Base-by-base conservation (phyloP, 2,329 filamentous ascomycete species). In the Sphaerostilbella broomeana region DNA sequence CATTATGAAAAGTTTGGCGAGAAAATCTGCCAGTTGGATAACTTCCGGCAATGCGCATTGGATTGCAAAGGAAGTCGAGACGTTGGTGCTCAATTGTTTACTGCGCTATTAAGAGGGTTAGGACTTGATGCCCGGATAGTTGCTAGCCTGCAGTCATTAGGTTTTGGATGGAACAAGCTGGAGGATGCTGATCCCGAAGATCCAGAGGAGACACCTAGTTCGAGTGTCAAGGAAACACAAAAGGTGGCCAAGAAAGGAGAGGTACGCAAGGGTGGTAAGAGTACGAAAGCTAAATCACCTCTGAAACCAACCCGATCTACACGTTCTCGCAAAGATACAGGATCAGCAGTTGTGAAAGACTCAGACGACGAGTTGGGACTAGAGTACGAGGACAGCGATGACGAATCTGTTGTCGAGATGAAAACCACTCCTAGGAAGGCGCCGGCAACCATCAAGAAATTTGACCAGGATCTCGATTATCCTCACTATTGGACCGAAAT, bases 401-500 rank as follows among this genome's bases (percentile, higher is more conserved):
- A 80, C 35, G 69, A 78, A 6, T 77, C 76, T 0, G 64, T 80
- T 1, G 60, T 81, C 6, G 76, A 83, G 40, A 48, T 81, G 15
- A 62, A 67, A 21, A 47, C 63, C 7, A 60, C 61, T 3, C 61
- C 66, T 5, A 62, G 59, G 35, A 72, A 63, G 19, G 39, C 28
- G 48, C 62, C 59, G 26, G 52, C 50, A 6, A 57, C 54, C 34
- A 53, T 55, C 18, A 71, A 69, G 43, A 69, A 72, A 38, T 85
- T 81, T 51, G 87, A 94, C 51, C 70, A 73, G 15, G 88, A 94
- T 49, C 69, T 95, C 19, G 77, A 81, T 3, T 92, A 82, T 48
- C 89, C 92, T 1, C 83, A 85, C 35, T 97, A 97, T 59, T 98
- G 92, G 92, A 84, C 84, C 0, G 92, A 98, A 59, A 83, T 86